Evolutionary conservation across 768 basidiomycete species (phyloP), one percentile per base, ranked within the genome.

Genomic region (Lactarius tabidus): DNA sequence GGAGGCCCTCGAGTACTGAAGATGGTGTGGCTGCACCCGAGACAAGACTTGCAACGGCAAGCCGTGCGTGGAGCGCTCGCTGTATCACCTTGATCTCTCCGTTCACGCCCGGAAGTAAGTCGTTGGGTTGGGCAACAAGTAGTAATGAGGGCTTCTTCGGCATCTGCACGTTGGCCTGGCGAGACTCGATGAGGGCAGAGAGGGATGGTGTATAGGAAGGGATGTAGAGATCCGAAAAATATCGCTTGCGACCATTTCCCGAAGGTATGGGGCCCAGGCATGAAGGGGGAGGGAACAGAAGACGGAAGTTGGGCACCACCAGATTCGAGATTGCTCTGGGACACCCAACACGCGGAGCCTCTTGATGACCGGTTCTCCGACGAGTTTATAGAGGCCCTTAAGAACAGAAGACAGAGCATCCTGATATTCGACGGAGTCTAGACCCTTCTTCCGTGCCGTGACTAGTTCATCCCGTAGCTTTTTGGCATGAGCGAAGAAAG

Each of bases 271-370:
- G 53, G 5, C 65, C 67, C 39, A 68, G 14, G 68, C 67, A 6
- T 69, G 68, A 12, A 69, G 51, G 20, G 68, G 68, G 26, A 69
- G 67, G 15, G 20, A 64, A 31, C 43, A 58, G 31, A 69, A 63
- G 3, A 26, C 45, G 0, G 45, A 48, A 0, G 45, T 48, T 1
- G 45, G 45, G 23, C 45, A 48, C 45, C 45, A 48, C 45, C 45
- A 48, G 45, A 48, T 4, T 4, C 23, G 23, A 26, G 45, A 48
- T n/a, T 48, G 45, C 35, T 68, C 60, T 7, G 60, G 48, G 6
- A 62, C 28, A 3, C 61, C 38, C 18, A 66, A 39, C 31, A 17
- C 23, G 8, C 57, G 48, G 9, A 66, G 51, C 14, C 20, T 31
- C 14, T 36, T 6, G n/a, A 68, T 35, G 33, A 65, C 45, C 0